These are phyloP conservation scores for Phytophthora hibernalis DNA, from an alignment of 352 stramenopile genomes.

Conservation along the genomic window DNA sequence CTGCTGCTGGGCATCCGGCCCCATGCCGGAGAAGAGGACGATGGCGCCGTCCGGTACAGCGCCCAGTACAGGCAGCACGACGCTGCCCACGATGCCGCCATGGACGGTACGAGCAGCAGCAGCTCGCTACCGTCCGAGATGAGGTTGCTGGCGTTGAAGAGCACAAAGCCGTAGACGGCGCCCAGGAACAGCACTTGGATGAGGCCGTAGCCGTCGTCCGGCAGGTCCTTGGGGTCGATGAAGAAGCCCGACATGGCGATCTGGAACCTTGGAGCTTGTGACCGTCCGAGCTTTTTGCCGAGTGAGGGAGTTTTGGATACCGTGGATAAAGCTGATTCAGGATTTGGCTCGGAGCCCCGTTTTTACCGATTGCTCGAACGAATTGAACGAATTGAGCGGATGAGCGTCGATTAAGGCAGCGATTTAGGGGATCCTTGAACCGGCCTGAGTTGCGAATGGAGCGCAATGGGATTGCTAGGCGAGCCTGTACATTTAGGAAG, in stretches of 20 bases:
- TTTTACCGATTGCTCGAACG: conserved; percentile 37
- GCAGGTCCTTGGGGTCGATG: conserved; percentile 89
- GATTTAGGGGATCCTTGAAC: conserved; percentile 4
- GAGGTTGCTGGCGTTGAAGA: conserved; percentile 97
- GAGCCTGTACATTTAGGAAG: neutral
- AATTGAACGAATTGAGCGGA: conserved; percentile 4
- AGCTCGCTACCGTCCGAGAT: conserved; percentile 99
- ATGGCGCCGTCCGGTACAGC: conserved; percentile 98
- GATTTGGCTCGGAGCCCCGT: conserved; percentile 7
- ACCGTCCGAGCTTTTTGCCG: conserved; percentile 40
- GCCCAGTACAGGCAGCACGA: conserved; percentile 97
- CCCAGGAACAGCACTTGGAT: conserved; percentile 95
- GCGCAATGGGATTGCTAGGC: too few relatives aligned
- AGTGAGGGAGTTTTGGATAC: conserved; percentile 28
- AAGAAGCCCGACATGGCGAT: conserved; percentile 66
- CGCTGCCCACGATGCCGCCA: conserved; percentile 96
- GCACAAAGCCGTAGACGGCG: conserved; percentile 96
- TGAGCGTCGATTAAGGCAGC: neutral
- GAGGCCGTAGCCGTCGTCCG: conserved; percentile 78
- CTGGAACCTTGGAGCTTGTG: conserved; percentile 11
- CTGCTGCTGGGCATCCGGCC: conserved; percentile 94
- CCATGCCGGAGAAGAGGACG: conserved; percentile 97
- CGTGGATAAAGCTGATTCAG: neutral
- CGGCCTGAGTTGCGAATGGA: neutral
- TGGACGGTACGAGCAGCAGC: conserved; percentile 95